These are phyloP conservation scores for Thozetella sp. DNA, from an alignment of 495 filamentous ascomycete species.

Conservation along the genomic window DNA sequence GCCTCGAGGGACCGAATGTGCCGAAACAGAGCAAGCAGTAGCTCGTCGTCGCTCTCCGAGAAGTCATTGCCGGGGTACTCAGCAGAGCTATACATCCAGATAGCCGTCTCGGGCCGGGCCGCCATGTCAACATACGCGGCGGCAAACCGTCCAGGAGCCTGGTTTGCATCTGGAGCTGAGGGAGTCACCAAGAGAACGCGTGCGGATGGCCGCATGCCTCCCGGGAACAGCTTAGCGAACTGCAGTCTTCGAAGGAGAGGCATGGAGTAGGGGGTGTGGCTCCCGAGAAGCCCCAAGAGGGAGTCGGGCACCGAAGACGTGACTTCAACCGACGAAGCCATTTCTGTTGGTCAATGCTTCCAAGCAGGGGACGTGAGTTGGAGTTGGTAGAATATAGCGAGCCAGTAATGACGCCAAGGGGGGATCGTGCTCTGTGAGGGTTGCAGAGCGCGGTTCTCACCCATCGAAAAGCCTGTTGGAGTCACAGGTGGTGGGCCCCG, in stretches of 20 bases:
- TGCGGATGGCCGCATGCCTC: constrained; percentile 28
- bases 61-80: constrained; percentile 29
- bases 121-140: constrained; percentile 62
- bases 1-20: constrained; percentile 5
- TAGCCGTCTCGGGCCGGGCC: constrained; percentile 59
- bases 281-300: constrained; percentile 43
- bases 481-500: no score
- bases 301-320: constrained; percentile 31
- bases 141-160: constrained; percentile 29
- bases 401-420: no score
- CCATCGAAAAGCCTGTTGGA: no score
- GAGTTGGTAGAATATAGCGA: not conserved
- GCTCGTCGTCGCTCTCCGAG: not conserved
- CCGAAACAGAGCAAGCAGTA: constrained; percentile 10
- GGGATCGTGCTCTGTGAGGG: no score
- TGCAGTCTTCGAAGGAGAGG: constrained; percentile 61
- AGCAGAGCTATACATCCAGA: constrained; percentile 59
- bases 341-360: constrained; percentile 5
- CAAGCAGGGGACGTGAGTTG: not conserved
- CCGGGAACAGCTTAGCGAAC: constrained; percentile 40
- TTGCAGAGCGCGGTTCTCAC: no score
- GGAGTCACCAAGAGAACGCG: constrained; percentile 39
- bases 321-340: constrained; percentile 30
- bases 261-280: constrained; percentile 57
- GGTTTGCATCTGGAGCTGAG: constrained; percentile 4